These are phyloP conservation scores for Anethum foeniculum DNA, from an alignment of 140 eudicot species.

Conservation along the genomic window DNA sequence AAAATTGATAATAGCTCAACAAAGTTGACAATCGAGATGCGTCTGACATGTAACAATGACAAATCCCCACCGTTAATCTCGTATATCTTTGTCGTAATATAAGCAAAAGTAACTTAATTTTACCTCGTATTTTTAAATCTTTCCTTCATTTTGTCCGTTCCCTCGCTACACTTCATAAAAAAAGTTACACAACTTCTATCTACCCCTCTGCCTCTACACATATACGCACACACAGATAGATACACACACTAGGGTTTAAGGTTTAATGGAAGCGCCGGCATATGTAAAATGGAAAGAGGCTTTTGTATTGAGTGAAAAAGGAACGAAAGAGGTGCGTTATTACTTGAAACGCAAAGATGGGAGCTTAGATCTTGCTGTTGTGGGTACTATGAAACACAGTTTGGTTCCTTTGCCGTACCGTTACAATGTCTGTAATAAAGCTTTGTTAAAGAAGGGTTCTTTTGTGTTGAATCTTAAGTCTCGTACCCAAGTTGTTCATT, in stretches of 20 bases:
- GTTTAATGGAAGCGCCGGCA: constrained; percentile 20
- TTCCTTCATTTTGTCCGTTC: background rate
- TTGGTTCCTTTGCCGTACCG: constrained; percentile 26
- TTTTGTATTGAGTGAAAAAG: constrained; percentile 27
- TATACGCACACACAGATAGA: background rate
- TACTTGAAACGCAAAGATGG: constrained; percentile 50
- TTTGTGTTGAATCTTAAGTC: constrained; percentile 41
- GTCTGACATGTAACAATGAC: background rate
- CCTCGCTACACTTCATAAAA: background rate
- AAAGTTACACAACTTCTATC: background rate
- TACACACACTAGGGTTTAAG: constrained; percentile 3
- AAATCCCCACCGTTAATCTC: background rate
- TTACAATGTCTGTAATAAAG: constrained; percentile 19
- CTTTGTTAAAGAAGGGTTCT: constrained; percentile 3
- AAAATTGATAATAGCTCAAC: too few species aligned
- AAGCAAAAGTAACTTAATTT: background rate
- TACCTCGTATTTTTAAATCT: background rate
- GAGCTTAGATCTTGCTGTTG: constrained; percentile 52
- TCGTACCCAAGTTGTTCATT: constrained; percentile 49
- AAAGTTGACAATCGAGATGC: too few species aligned
- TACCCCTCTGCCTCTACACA: background rate
- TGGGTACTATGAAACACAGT: constrained; percentile 62
- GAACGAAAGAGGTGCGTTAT: constrained; percentile 50
- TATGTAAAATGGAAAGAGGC: constrained; percentile 62
- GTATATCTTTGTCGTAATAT: background rate